phyloP scores from a whole-genome alignment of 768 basidiomycete genomes.

The Termitomyces sp. region DNA sequence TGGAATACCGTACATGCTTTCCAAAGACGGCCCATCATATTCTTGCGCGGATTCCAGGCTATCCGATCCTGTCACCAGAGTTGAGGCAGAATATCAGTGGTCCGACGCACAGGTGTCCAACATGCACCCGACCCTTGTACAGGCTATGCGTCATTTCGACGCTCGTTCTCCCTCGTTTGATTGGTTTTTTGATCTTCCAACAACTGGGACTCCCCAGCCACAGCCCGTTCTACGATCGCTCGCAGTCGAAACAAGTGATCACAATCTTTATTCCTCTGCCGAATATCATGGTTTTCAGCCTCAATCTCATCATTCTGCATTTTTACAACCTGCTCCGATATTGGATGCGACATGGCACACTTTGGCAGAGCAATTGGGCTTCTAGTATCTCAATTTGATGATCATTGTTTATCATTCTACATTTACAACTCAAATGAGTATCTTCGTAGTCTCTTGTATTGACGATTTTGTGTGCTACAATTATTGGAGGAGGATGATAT shows the following conservation, averaged over 20 bases:
- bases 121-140: conserved; percentile 49
- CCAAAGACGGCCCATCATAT: conserved; percentile 14
- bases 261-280: conserved; percentile 3
- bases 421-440: background rate
- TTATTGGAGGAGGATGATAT: background rate
- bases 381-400: conserved; percentile 15
- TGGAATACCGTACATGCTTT: conserved; percentile 46
- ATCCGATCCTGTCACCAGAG: background rate
- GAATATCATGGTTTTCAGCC: conserved; percentile 8
- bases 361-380: conserved; percentile 66
- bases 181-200: conserved; percentile 24
- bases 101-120: conserved; percentile 9
- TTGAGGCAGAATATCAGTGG: conserved; percentile 10
- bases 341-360: conserved; percentile 63
- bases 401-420: background rate
- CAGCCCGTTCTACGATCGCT: conserved; percentile 1
- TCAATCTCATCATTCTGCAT: conserved; percentile 4
- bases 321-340: conserved; percentile 27
- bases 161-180: conserved; percentile 19
- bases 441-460: background rate
- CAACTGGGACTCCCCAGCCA: background rate
- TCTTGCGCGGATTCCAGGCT: background rate
- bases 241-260: conserved; percentile 5
- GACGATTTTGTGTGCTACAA: background rate
- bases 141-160: conserved; percentile 34